Evolutionary conservation across 2,329 filamentous ascomycete genomes (phyloP), one percentile per base, ranked within the genome.

Genomic region (Cercospora brassicicola): DNA sequence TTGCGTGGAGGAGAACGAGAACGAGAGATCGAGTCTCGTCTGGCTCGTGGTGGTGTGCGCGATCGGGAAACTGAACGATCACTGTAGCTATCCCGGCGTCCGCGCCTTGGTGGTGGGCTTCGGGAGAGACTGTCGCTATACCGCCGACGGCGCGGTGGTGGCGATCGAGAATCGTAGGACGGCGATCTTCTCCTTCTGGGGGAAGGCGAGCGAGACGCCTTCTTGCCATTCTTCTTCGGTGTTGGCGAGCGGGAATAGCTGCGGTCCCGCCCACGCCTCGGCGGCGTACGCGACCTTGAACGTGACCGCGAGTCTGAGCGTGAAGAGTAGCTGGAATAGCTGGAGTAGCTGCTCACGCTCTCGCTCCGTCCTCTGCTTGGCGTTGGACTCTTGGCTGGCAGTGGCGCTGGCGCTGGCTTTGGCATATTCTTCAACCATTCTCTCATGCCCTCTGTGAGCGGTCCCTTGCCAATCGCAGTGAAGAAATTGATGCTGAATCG

Each of bases 401-500:
- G 82, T 1, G 92, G 88, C 5, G 91, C 91, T 26, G 91, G 82
- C 1, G 91, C 86, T 2, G 94, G 93, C 78, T 96, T 95, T 11
- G 94, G 94, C 80, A 96, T 88, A 76, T 93, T 97, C 78, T 94
- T 91, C 66, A 99, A 85, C 77, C 90, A 89, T 76, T 96, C 92
- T 79, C 95, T 90, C 93, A 97, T 96, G 73, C 93, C 91, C 78
- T 99, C 95, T 1, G 95, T 99, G 69, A 99, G 86, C 26, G 88
- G 89, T 78, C 95, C 95, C 91, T 99, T 96, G 67, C 94, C 93
- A 75, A 99, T 96, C 76, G 93, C 95, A 9, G 95, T 99, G 80
- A 99, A 98, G 85, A 97, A 99, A 82, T 99, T 99, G 89, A 99
- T 97, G 61, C 94, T 92, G 84, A 99, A 99, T 64, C 94, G 89